Conservation (phyloP, 2,329 filamentous ascomycete species). For the Fusarium sulawesiense region DNA sequence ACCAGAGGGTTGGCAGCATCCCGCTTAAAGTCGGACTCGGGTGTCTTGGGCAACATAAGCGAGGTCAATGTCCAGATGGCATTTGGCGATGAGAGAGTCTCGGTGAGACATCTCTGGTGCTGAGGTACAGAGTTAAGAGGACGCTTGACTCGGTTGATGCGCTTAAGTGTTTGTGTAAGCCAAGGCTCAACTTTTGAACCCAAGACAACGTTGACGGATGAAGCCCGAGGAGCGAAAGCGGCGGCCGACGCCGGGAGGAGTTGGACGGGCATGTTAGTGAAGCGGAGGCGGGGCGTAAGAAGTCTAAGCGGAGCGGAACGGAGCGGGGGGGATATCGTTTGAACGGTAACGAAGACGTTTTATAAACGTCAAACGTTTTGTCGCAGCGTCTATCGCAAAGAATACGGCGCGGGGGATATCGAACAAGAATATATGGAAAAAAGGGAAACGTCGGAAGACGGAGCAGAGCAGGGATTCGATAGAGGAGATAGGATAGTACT, state of each 20-base stretch:
- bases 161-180: constrained; percentile 96
- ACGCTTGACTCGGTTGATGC: constrained; percentile 95
- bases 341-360: constrained; percentile 17
- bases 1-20: constrained; percentile 69
- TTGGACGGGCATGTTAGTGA: constrained; percentile 82
- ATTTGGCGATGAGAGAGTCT: constrained; percentile 87
- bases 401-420: constrained; percentile 35
- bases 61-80: constrained; percentile 96
- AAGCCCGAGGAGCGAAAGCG: constrained; percentile 90
- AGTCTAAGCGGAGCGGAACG: constrained; percentile 27
- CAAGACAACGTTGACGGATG: constrained; percentile 93
- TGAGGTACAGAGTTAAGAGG: constrained; percentile 97
- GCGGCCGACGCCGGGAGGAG: constrained; percentile 94
- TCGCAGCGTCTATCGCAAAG: constrained; percentile 18
- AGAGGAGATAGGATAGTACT: constrained; percentile 10
- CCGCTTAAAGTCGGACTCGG: constrained; percentile 84
- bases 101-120: constrained; percentile 93
- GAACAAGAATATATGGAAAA: constrained; percentile 56
- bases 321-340: constrained; percentile 22
- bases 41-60: constrained; percentile 90
- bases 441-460: constrained; percentile 63
- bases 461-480: constrained; percentile 53
- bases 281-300: constrained; percentile 22
- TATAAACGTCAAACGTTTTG: constrained; percentile 17
- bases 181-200: constrained; percentile 93